Conservation (phyloP, 768 basidiomycete species). For the Pisolithus microcarpus region DNA sequence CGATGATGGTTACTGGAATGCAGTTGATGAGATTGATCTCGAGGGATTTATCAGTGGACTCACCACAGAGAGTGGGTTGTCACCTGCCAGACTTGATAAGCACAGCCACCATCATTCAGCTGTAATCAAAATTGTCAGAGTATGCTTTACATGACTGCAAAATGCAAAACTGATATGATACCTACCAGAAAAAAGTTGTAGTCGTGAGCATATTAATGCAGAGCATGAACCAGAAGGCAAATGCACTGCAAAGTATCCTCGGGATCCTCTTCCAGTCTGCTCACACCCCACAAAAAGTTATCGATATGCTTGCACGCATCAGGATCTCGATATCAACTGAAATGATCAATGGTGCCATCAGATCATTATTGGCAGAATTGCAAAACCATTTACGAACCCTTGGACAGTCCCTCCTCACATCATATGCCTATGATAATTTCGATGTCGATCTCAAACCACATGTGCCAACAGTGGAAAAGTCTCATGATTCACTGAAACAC, state of each 20-base stretch:
- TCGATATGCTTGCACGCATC: conserved; percentile 24
- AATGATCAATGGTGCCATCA: conserved; percentile 20
- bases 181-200: conserved; percentile 7
- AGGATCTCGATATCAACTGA: conserved; percentile 25
- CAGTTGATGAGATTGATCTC: conserved; percentile 4
- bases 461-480: conserved; percentile 27
- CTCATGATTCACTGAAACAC: conserved; percentile 13
- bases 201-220: conserved; percentile 14
- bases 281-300: conserved; percentile 22
- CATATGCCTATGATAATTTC: conserved; percentile 38
- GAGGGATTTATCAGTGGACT: conserved; percentile 1
- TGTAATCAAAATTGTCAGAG: background rate
- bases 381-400: conserved; percentile 9
- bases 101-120: background rate
- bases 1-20: conserved; percentile 3
- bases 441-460: conserved; percentile 31
- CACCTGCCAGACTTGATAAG: background rate
- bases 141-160: too few species aligned
- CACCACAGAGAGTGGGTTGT: background rate
- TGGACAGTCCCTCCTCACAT: conserved; percentile 17
- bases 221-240: conserved; percentile 26
- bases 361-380: conserved; percentile 22
- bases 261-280: conserved; percentile 18
- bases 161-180: background rate
- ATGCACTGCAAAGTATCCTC: conserved; percentile 9